Evolutionary conservation across 2,329 filamentous ascomycete genomes (phyloP), one percentile per base, ranked within the genome.

Genomic region (Ascochyta clinopodiicola): DNA sequence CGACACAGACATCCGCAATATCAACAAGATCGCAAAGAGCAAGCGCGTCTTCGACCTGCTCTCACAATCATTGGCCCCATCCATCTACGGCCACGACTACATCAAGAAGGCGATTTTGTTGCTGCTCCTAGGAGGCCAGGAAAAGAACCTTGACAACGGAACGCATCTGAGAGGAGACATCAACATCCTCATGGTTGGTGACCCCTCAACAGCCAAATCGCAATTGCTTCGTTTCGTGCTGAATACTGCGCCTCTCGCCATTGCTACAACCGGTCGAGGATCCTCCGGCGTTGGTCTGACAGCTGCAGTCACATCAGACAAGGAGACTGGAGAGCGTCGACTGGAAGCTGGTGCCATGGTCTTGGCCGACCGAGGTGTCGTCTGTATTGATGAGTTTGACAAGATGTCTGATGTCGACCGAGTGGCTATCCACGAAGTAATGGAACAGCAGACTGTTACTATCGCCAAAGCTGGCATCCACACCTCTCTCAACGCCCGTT

Each of bases 341-440:
- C 84, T 99, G 1, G 95, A 99, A 78, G 95, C 95, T 15, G 95
- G 95, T 84, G 95, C 95, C 62, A 99, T 99, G 95, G 95, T 99
- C 57, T 91, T 99, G 71, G 95, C 88, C 61, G 95, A 99, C 75
- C 89, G 95, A 60, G 95, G 95, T 66, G 94, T 99, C 10, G 95
- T 99, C 31, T 99, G 95, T 80, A 99, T 99, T 64, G 95, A 99
- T 74, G 95, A 99, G 72, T 99, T 99, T 66, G 95, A 99, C 81
- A 99, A 99, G 78, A 99, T 99, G 95, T 97, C 92, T 53, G 95
- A 99, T 73, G 89, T 98, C 54, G 95, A 99, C 77, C 88, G 95
- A 73, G 95, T 99, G 4, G 95, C 95, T 42, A 99, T 99, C 67
- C 95, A 99, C 85, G 95, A 99, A 90, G 95, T 99, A 63, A 99